phyloP scores from a whole-genome alignment of 768 basidiomycete genomes.

The Guyanaporus albipodus region DNA sequence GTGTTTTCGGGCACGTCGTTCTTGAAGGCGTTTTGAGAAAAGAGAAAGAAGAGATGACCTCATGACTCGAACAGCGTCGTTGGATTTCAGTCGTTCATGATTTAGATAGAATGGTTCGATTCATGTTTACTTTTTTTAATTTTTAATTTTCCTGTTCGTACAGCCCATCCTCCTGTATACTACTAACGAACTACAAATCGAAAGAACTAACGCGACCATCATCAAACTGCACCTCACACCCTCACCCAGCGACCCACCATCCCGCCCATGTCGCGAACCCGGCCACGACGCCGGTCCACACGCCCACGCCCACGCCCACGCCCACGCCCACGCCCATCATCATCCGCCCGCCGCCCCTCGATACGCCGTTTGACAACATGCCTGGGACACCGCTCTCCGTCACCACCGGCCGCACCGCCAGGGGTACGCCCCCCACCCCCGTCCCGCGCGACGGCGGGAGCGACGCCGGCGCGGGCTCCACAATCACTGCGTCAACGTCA shows the following conservation, averaged over 20 bases:
- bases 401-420: conserved; percentile 17
- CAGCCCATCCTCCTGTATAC: too few species aligned
- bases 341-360: conserved; percentile 5
- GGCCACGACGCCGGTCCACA: conserved; percentile 18
- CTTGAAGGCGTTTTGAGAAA: conserved; percentile 5
- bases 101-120: too few species aligned
- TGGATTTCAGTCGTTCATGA: too few species aligned
- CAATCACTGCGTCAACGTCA: too few species aligned
- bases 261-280: conserved; percentile 19
- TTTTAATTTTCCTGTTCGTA: too few species aligned
- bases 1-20: conserved; percentile 15
- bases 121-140: too few species aligned
- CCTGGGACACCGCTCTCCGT: conserved; percentile 10
- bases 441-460: conserved; percentile 22
- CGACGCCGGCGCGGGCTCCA: conserved; percentile 39
- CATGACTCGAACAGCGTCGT: too few species aligned
- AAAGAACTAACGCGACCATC: too few species aligned
- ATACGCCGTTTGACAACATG: conserved; percentile 15
- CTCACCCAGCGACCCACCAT: conserved; percentile 17
- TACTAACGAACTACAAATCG: too few species aligned
- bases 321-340: conserved; percentile 17
- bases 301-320: conserved; percentile 1
- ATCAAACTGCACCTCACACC: too few species aligned
- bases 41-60: too few species aligned
- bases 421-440: conserved; percentile 28